These are phyloP conservation scores for Hapsidospora chrysogenum DNA, from an alignment of 495 filamentous ascomycete species.

Conservation along the genomic window DNA sequence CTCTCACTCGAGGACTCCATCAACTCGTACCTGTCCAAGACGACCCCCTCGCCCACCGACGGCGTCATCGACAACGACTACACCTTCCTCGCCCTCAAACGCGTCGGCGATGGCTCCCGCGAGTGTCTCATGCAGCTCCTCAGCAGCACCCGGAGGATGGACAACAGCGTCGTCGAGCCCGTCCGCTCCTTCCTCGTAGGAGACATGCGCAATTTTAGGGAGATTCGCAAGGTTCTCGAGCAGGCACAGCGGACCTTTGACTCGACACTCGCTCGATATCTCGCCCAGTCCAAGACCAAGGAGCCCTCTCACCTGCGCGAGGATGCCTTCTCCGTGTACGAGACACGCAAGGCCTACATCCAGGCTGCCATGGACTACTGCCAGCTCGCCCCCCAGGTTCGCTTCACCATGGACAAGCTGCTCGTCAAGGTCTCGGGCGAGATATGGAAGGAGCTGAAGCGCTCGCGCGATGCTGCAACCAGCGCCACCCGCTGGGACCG, in stretches of 20 bases:
- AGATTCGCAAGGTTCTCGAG: conserved; percentile 57
- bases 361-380: conserved; percentile 90
- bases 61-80: conserved; percentile 88
- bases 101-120: conserved; percentile 66
- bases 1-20: conserved; percentile 51
- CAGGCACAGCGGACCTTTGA: conserved; percentile 74
- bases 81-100: conserved; percentile 68
- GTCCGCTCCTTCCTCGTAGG: conserved; percentile 56
- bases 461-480: conserved; percentile 40
- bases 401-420: conserved; percentile 67
- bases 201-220: conserved; percentile 48
- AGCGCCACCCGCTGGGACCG: conserved; percentile 42
- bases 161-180: conserved; percentile 61
- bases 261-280: conserved; percentile 58
- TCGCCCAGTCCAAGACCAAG: conserved; percentile 76
- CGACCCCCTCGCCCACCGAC: conserved; percentile 55
- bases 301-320: conserved; percentile 80
- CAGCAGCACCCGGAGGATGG: conserved; percentile 52
- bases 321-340: conserved; percentile 91
- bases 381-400: conserved; percentile 65
- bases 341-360: conserved; percentile 79
- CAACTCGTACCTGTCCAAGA: conserved; percentile 53
- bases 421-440: conserved; percentile 71
- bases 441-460: conserved; percentile 69
- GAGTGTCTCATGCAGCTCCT: conserved; percentile 77